Conservation (phyloP, 768 basidiomycete species). For the Amanita subjunquillea region DNA sequence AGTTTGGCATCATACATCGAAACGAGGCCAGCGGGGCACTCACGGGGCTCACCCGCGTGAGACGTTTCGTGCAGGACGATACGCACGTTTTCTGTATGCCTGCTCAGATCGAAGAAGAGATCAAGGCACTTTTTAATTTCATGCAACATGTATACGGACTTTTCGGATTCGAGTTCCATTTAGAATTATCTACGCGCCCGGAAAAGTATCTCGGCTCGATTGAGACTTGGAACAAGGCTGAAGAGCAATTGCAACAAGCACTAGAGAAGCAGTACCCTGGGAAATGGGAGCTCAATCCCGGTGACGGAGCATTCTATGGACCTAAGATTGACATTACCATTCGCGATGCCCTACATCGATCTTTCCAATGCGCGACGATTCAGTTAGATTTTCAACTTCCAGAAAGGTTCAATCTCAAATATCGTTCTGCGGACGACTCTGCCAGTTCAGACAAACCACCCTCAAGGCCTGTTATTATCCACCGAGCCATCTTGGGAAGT, state of each 20-base stretch:
- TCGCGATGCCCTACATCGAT: slow-evolving; percentile 81
- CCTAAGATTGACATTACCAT: slow-evolving; percentile 99
- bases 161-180: slow-evolving; percentile 90
- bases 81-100: slow-evolving; percentile 95
- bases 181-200: slow-evolving; percentile 93
- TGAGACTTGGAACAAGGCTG: slow-evolving; percentile 86
- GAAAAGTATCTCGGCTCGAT: slow-evolving; percentile 87
- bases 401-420: slow-evolving; percentile 90
- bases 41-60: slow-evolving; percentile 85
- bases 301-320: slow-evolving; percentile 98
- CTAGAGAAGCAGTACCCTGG: slow-evolving; percentile 83
- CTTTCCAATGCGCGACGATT: slow-evolving; percentile 98
- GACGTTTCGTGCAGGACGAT: slow-evolving; percentile 96
- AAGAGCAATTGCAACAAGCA: slow-evolving; percentile 76
- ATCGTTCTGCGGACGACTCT: slow-evolving; percentile 68
- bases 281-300: slow-evolving; percentile 88
- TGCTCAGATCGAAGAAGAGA: slow-evolving; percentile 74
- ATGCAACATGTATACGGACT: slow-evolving; percentile 88
- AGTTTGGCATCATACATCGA: slow-evolving; percentile 94
- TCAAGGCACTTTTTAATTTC: slow-evolving; percentile 84
- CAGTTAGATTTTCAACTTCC: slow-evolving; percentile 99
- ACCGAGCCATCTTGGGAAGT: slow-evolving; percentile 91
- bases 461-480: slow-evolving; percentile 91
- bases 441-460: slow-evolving; percentile 43
- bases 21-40: slow-evolving; percentile 95